These are phyloP conservation scores for Diaporthe aspalathi DNA, from an alignment of 2,329 filamentous ascomycete species.

Conservation along the genomic window DNA sequence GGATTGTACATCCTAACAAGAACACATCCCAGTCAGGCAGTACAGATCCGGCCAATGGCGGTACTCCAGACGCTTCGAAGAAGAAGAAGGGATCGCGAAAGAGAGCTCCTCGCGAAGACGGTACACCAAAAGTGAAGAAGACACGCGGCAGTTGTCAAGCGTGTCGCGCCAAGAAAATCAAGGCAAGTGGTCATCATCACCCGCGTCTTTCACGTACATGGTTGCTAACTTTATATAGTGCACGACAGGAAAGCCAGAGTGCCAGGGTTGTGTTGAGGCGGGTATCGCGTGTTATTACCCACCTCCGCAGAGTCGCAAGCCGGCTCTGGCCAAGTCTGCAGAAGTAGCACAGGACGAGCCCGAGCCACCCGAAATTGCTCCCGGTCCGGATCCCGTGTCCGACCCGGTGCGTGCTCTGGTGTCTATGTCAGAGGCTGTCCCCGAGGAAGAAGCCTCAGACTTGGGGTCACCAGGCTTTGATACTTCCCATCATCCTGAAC, in stretches of 20 bases:
- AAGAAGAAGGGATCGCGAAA: slow-evolving; percentile 45
- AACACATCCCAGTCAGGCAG: slow-evolving; percentile 44
- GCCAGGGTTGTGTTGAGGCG: slow-evolving; percentile 44
- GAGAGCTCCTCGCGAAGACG: slow-evolving; percentile 45
- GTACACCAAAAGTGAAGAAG: slow-evolving; percentile 43
- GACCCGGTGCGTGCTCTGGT: neutral
- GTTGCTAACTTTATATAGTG: slow-evolving; percentile 41
- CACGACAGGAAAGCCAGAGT: slow-evolving; percentile 50
- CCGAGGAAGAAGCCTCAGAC: slow-evolving; percentile 37
- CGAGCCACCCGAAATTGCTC: neutral
- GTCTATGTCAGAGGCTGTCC: slow-evolving; percentile 7
- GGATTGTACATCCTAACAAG: slow-evolving; percentile 66
- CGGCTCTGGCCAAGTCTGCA: slow-evolving; percentile 3
- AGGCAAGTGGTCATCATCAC: slow-evolving; percentile 42
- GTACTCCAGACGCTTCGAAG: slow-evolving; percentile 43
- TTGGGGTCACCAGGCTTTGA: slow-evolving; percentile 38
- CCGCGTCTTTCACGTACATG: neutral
- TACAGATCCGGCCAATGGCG: slow-evolving; percentile 36
- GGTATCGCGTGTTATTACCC: slow-evolving; percentile 39
- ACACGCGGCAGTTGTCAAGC: slow-evolving; percentile 50
- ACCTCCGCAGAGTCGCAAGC: slow-evolving; percentile 33
- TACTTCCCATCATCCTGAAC: slow-evolving; percentile 41
- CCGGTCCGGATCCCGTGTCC: neutral
- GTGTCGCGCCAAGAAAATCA: slow-evolving; percentile 47
- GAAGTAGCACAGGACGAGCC: slow-evolving; percentile 25